phyloP scores from a whole-genome alignment of 768 basidiomycete species.

The Phanerochaete carnosa region DNA sequence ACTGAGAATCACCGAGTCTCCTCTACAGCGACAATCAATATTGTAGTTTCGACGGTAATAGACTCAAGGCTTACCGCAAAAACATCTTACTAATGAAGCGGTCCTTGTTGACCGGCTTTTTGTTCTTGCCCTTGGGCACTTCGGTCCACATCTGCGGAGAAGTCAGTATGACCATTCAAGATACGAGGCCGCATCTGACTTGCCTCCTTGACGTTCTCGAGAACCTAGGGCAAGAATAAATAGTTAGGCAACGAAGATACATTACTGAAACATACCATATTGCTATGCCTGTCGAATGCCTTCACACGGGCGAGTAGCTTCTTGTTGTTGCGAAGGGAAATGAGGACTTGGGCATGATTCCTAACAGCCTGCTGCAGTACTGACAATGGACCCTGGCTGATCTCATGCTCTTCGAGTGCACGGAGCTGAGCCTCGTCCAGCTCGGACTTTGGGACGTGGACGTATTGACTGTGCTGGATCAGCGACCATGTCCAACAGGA shows the following conservation, averaged over 20 bases:
- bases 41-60: background rate
- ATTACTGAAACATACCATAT: conserved; percentile 69
- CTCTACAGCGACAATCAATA: conserved; percentile 41
- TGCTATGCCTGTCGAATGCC: conserved; percentile 97
- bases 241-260: background rate
- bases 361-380: conserved; percentile 96
- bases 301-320: conserved; percentile 95
- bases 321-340: conserved; percentile 97
- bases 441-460: conserved; percentile 94
- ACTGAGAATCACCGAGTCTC: conserved; percentile 98
- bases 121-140: conserved; percentile 94
- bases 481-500: background rate
- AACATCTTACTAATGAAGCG: conserved; percentile 99
- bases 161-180: background rate
- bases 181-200: conserved; percentile 18
- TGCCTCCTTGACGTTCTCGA: conserved; percentile 98
- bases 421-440: conserved; percentile 95
- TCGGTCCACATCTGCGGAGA: conserved; percentile 95
- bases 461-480: conserved; percentile 76
- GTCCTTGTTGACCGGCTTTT: conserved; percentile 99
- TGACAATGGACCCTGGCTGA: conserved; percentile 95
- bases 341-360: conserved; percentile 96
- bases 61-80: conserved; percentile 56
- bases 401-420: conserved; percentile 96
- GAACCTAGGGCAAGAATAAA: conserved; percentile 50